Conservation (phyloP, 1,139 yeast species). For the Pneumocystis murina region DNA sequence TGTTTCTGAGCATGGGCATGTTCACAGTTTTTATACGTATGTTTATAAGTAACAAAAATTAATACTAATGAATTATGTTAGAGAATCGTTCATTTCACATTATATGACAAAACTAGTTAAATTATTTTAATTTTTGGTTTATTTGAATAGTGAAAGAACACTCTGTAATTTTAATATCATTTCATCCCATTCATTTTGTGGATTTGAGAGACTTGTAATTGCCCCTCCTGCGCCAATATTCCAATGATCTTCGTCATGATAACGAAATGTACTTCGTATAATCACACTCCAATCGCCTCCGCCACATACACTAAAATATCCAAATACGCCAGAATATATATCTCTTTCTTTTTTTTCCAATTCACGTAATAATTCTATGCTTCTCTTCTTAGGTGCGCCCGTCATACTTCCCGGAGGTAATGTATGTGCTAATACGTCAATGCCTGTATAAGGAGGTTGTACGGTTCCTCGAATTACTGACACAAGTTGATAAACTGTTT, state of each 20-base stretch:
- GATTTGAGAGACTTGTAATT: constrained; percentile 72
- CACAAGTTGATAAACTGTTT: constrained; percentile 79
- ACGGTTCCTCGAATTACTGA: constrained; percentile 68
- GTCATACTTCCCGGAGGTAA: constrained; percentile 99
- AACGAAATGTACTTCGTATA: constrained; percentile 59
- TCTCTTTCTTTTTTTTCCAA: constrained; percentile 54
- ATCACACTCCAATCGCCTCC: constrained; percentile 96
- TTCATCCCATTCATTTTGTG: constrained; percentile 81
- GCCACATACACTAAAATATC: constrained; percentile 74
- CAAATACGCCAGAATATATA: constrained; percentile 84
- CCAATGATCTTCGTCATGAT: constrained; percentile 34
- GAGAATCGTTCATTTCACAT: not conserved
- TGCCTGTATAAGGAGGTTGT: constrained; percentile 39
- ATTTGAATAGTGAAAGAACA: constrained; percentile 49
- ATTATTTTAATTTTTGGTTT: not conserved
- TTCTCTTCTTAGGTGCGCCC: constrained; percentile 92
- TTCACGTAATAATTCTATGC: constrained; percentile 63
- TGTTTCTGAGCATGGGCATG: constrained; percentile 25
- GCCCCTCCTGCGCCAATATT: constrained; percentile 98
- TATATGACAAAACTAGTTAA: not conserved
- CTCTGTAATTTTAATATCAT: constrained; percentile 68
- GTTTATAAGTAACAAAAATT: constrained; percentile 4
- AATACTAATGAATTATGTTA: not conserved
- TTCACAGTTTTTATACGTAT: constrained; percentile 26
- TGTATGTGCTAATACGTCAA: constrained; percentile 62